These are phyloP conservation scores for Phytophthora capsici DNA, from an alignment of 352 stramenopile species.

Conservation along the genomic window DNA sequence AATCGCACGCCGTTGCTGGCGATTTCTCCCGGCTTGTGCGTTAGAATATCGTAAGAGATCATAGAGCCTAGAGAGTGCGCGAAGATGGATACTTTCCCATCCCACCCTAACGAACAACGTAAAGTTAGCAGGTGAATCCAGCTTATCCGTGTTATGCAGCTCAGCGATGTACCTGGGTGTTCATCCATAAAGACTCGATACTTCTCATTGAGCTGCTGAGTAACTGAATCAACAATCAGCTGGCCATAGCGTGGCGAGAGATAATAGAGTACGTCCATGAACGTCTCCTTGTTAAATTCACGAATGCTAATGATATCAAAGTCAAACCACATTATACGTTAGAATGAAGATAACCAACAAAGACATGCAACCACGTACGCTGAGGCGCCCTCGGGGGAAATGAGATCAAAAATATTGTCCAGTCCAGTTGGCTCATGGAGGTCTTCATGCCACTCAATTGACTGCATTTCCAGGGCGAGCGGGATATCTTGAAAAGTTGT, in stretches of 20 bases:
- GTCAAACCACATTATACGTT: background rate
- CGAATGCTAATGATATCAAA: slow-evolving; percentile 66
- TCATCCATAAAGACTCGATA: slow-evolving; percentile 91
- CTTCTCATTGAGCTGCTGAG: slow-evolving; percentile 88
- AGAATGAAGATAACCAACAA: background rate
- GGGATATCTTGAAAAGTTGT: slow-evolving; percentile 86
- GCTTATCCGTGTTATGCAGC: background rate
- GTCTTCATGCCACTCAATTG: slow-evolving; percentile 92
- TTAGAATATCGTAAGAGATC: slow-evolving; percentile 93
- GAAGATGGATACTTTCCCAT: slow-evolving; percentile 91
- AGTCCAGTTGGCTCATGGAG: slow-evolving; percentile 86
- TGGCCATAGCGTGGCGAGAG: slow-evolving; percentile 91
- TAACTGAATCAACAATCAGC: slow-evolving; percentile 92
- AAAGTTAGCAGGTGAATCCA: background rate
- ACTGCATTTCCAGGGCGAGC: slow-evolving; percentile 86
- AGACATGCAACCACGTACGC: slow-evolving; percentile 41
- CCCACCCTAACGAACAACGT: slow-evolving; percentile 55
- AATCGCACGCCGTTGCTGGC: slow-evolving; percentile 77
- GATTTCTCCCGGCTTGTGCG: slow-evolving; percentile 66
- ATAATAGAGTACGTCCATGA: slow-evolving; percentile 96
- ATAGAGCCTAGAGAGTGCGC: slow-evolving; percentile 91
- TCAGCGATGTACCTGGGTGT: slow-evolving; percentile 59
- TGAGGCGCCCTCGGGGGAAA: slow-evolving; percentile 76
- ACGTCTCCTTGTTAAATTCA: slow-evolving; percentile 94
- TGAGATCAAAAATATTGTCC: slow-evolving; percentile 86